Evolutionary conservation across 768 basidiomycete species (phyloP).

Genomic region (Amanita inopinata): DNA sequence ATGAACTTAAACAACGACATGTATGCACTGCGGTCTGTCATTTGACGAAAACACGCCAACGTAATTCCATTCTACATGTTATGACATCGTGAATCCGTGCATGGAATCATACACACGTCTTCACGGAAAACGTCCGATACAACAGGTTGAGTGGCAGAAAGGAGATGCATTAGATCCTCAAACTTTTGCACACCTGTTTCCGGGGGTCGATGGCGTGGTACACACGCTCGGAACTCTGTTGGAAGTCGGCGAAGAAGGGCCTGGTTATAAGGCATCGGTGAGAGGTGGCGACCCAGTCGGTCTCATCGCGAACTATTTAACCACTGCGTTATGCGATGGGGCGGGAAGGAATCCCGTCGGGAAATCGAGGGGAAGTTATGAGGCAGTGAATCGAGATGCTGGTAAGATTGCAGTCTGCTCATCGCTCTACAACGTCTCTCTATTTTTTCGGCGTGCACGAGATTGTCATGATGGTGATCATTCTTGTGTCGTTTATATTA

Average conservation of each 20-base stretch:
- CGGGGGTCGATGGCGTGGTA: conserved; percentile 67
- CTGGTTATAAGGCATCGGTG: conserved; percentile 65
- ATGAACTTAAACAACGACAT: neutral
- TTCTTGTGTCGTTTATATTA: neutral
- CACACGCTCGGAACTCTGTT: conserved; percentile 91
- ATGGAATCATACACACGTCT: neutral
- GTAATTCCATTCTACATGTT: conserved; percentile 3
- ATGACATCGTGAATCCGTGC: neutral
- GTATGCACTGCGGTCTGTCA: neutral
- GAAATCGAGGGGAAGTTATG: conserved; percentile 49
- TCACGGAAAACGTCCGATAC: neutral
- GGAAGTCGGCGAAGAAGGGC: conserved; percentile 43
- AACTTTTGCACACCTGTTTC: conserved; percentile 61
- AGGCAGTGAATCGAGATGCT: conserved; percentile 79
- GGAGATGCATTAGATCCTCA: conserved; percentile 76
- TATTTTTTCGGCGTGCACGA: too few relatives aligned
- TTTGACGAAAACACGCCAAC: neutral
- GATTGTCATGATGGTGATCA: neutral
- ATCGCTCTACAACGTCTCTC: too few relatives aligned
- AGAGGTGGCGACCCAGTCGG: conserved; percentile 45
- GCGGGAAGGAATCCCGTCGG: conserved; percentile 51
- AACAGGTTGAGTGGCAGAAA: conserved; percentile 81
- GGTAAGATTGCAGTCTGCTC: too few relatives aligned
- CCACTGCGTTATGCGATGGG: conserved; percentile 23
- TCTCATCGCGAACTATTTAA: conserved; percentile 34